These are phyloP conservation scores for Tricladium varicosporioides DNA, from an alignment of 2,329 filamentous ascomycete species.

Conservation along the genomic window DNA sequence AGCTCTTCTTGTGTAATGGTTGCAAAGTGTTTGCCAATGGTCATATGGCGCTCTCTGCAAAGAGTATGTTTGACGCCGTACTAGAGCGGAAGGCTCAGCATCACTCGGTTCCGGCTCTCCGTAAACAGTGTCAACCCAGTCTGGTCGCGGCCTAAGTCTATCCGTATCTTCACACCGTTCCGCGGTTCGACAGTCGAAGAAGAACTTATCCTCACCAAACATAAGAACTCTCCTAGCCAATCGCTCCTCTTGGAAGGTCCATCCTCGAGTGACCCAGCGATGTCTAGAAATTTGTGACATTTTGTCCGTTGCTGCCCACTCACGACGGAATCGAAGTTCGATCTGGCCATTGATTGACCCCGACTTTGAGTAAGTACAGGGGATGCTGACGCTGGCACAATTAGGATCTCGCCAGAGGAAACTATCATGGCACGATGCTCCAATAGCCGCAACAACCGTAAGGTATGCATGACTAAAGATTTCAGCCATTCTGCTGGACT, in stretches of 20 bases:
- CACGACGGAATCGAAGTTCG: conserved; percentile 9
- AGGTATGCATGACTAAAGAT: conserved; percentile 23
- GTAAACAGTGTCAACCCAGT: conserved; percentile 4
- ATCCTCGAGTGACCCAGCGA: conserved; percentile 14
- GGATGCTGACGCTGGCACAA: too few species aligned
- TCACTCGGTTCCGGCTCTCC: neutral
- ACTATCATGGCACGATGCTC: conserved; percentile 12
- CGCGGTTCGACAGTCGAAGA: conserved; percentile 18
- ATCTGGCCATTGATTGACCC: neutral
- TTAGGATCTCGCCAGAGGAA: conserved; percentile 9
- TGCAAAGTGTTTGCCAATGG: conserved; percentile 14
- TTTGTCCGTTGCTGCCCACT: conserved; percentile 11
- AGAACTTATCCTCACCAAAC: conserved; percentile 18
- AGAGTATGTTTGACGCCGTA: neutral
- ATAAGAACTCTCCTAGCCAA: conserved; percentile 16
- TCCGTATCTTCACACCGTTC: conserved; percentile 9
- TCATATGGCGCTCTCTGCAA: neutral
- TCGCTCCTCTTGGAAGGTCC: conserved; percentile 22
- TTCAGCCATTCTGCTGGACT: conserved; percentile 29
- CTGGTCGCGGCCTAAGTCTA: conserved; percentile 6
- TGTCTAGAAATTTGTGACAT: conserved; percentile 15
- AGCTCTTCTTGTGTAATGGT: conserved; percentile 10
- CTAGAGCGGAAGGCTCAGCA: neutral
- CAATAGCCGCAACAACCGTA: conserved; percentile 14
- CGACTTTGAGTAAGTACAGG: too few species aligned